Evolutionary conservation across 2,329 filamentous ascomycete species (phyloP), one percentile per base, ranked within the genome.

Genomic region (Penicillium sclerotiorum): DNA sequence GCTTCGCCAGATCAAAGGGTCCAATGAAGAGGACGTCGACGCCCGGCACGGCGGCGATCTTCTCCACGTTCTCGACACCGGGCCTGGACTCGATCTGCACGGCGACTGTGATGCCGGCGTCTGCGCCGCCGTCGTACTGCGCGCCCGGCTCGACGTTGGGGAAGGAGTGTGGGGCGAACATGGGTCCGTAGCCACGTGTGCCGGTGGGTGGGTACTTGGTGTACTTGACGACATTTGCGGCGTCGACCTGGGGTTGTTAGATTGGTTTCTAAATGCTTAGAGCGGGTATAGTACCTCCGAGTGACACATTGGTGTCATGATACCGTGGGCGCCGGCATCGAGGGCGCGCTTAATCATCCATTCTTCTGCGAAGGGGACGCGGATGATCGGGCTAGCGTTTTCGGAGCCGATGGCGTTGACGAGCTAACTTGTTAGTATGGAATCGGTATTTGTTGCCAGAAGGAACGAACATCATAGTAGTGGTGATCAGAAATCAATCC

Each of bases 51-150:
- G 61, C 63, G 1, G 72, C 72, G 50, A 77, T 77, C 45, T 70
- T 68, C 59, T 76, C 73, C 7, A 75, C 73, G 49, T 72, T 74
- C 37, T 72, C 72, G 6, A 76, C 63, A 2, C 69, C 73, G 8
- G 65, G 55, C 13, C 57, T 60, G 0, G 73, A 73, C 64, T 76
- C 73, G 41, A 76, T 75, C 58, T 75, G 73, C 15, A 75, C 67
- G 35, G 66, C 60, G 1, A 70, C 67, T 8, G 67, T 32, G 9
- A 73, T 52, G 1, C 56, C 55, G 4, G 53, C 47, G 45, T 74
- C 66, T 5, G 68, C 70, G n/a, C 58, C 58, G 6, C 57, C 50
- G 41, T 73, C 65, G 49, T 75, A 72, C 8, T 66, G 60, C 5
- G 51, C 50, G 1, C 53, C 64, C 8, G 60, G 48, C 23, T 57